These are phyloP conservation scores for Tritrichomonas musculus DNA, from an alignment of 208 protist genomes.

Conservation along the genomic window DNA sequence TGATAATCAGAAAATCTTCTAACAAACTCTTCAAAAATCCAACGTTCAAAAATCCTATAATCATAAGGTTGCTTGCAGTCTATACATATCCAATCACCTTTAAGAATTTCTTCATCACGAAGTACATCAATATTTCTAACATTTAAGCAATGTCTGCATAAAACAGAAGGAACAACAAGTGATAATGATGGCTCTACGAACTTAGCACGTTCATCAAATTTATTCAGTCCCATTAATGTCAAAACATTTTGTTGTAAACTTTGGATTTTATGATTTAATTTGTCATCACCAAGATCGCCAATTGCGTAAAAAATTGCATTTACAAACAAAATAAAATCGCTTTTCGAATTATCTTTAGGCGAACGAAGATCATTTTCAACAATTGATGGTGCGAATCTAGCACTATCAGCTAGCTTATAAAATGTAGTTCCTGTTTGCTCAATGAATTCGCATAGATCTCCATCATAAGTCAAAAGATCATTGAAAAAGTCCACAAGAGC, in stretches of 20 bases:
- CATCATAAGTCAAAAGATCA: neutral
- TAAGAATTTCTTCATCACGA: neutral
- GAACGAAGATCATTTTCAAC: neutral
- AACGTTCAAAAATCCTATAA: neutral
- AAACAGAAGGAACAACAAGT: neutral
- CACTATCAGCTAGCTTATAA: neutral
- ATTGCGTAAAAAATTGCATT: slow-evolving; percentile 7
- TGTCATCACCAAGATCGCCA: neutral
- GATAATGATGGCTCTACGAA: neutral
- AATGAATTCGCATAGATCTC: neutral
- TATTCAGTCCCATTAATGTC: neutral
- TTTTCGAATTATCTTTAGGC: too few species aligned
- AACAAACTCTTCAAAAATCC: neutral
- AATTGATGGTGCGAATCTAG: neutral
- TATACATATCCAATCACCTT: neutral
- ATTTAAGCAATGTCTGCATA: neutral
- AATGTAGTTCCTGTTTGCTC: neutral
- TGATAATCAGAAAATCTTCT: neutral
- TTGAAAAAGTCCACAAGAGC: neutral
- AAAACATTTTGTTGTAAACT: neutral
- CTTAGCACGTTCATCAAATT: neutral
- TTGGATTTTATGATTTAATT: neutral
- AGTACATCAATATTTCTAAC: slow-evolving; percentile 6
- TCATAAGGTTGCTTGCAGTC: neutral
- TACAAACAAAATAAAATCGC: neutral